Conservation (phyloP, 441 rosid species). For the Corymbia calophylla region DNA sequence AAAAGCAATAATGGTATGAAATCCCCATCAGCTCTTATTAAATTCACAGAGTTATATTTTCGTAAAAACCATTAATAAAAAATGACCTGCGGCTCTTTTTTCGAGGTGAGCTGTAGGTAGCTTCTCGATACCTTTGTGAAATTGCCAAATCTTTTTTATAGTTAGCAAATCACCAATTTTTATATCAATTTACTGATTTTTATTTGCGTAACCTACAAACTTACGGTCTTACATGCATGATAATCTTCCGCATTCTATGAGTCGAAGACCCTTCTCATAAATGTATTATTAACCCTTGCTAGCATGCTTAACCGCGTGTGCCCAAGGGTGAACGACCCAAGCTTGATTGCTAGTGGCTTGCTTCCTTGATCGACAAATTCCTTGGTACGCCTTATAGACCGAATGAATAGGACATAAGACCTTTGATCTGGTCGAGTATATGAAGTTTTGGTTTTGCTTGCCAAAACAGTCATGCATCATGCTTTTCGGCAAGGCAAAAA, state of each 20-base stretch:
- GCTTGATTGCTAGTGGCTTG: not conserved
- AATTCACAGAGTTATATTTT: not conserved
- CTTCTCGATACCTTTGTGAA: not conserved
- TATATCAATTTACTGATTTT: not conserved
- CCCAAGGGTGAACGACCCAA: not conserved
- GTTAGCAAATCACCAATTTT: not conserved
- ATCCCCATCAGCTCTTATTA: not conserved
- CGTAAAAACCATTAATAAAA: not conserved
- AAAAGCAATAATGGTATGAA: not conserved
- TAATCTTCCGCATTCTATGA: not conserved
- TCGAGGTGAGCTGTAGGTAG: not conserved
- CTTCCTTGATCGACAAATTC: not conserved
- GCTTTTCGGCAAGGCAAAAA: not conserved
- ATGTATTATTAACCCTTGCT: not conserved
- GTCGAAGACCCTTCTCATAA: not conserved
- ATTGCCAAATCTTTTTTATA: not conserved
- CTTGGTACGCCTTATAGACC: not conserved
- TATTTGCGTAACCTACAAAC: not conserved
- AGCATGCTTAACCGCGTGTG: not conserved
- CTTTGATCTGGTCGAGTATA: not conserved
- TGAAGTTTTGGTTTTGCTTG: not conserved
- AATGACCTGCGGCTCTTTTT: not conserved
- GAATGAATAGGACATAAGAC: not conserved
- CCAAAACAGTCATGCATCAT: not conserved
- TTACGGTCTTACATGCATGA: not conserved